These are phyloP conservation scores for Dacryopinax primogenitus DNA, from an alignment of 768 basidiomycete genomes.

Conservation along the genomic window DNA sequence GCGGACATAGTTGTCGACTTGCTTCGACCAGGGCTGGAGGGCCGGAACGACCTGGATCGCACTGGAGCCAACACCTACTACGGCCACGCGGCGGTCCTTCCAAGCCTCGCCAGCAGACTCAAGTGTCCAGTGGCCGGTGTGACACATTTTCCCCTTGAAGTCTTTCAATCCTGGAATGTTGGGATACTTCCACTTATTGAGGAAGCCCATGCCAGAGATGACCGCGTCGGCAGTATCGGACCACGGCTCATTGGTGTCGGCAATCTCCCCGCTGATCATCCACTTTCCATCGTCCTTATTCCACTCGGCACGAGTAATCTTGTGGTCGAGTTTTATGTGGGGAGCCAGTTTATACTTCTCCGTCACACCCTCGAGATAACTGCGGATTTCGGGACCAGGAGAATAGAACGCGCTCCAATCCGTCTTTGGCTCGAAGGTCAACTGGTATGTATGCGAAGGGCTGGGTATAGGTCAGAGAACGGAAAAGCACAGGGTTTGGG, in stretches of 20 bases:
- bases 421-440: constrained; percentile 45
- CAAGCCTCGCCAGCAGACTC: constrained; percentile 37
- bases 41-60: constrained; percentile 49
- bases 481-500: not conserved
- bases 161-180: constrained; percentile 44
- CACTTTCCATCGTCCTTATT: constrained; percentile 42
- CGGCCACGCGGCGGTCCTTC: constrained; percentile 41
- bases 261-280: constrained; percentile 31
- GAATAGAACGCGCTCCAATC: constrained; percentile 53
- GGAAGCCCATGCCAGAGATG: constrained; percentile 39
- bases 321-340: constrained; percentile 45
- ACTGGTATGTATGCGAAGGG: constrained; percentile 37
- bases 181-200: constrained; percentile 56
- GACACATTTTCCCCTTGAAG: constrained; percentile 47
- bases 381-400: constrained; percentile 44
- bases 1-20: constrained; percentile 44
- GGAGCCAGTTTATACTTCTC: constrained; percentile 43
- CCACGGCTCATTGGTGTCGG: constrained; percentile 31
- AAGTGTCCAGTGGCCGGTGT: constrained; percentile 50
- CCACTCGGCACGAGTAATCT: constrained; percentile 41
- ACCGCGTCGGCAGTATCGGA: constrained; percentile 46
- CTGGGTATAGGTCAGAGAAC: constrained; percentile 38
- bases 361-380: constrained; percentile 41
- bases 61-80: constrained; percentile 53
- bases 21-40: constrained; percentile 40